Evolutionary conservation across 148 eudicot genomes (phyloP).

Genomic region (Mesembryanthemum crystallinum): DNA sequence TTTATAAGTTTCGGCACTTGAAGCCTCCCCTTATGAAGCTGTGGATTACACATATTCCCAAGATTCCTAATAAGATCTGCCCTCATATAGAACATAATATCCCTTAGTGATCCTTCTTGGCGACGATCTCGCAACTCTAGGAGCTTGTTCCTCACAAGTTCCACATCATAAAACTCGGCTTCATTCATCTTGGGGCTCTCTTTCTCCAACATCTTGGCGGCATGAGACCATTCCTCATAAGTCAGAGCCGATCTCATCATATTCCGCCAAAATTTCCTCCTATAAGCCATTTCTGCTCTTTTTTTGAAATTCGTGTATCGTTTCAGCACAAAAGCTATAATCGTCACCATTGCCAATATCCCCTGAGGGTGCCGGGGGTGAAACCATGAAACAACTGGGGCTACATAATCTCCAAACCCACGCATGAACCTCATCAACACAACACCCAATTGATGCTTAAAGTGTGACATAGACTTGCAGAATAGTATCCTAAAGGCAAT

Average conservation of each 20-base stretch:
- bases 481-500: constrained; percentile 79
- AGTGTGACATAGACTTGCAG: constrained; percentile 73
- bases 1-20: constrained; percentile 84
- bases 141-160: constrained; percentile 80
- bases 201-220: constrained; percentile 85
- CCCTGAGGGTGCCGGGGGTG: constrained; percentile 93
- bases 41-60: constrained; percentile 94
- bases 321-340: constrained; percentile 67
- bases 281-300: constrained; percentile 79
- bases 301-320: constrained; percentile 77
- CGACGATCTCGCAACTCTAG: constrained; percentile 83
- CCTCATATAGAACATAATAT: constrained; percentile 82
- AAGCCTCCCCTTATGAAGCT: constrained; percentile 91
- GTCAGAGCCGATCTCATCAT: constrained; percentile 79
- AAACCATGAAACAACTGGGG: constrained; percentile 76
- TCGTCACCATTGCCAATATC: constrained; percentile 63
- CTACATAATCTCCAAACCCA: constrained; percentile 36
- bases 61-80: constrained; percentile 88
- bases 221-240: constrained; percentile 95
- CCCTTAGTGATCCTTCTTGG: constrained; percentile 74
- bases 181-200: constrained; percentile 72
- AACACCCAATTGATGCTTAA: constrained; percentile 45
- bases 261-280: constrained; percentile 94
- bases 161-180: constrained; percentile 69
- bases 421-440: constrained; percentile 36